phyloP scores from a whole-genome alignment of 306 rosid species.

The Pyrus betulifolia region DNA sequence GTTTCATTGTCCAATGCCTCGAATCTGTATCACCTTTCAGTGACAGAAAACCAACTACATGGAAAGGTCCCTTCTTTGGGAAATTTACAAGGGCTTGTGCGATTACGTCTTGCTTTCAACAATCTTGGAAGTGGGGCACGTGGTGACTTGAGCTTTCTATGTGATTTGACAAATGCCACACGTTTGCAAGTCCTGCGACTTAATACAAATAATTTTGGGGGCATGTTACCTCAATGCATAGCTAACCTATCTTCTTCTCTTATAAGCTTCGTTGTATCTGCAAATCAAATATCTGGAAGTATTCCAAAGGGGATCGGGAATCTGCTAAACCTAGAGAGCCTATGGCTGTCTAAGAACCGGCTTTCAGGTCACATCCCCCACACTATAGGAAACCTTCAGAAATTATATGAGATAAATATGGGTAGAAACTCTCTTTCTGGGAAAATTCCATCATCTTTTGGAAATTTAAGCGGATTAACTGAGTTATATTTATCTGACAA shows the following conservation, averaged over 20 bases:
- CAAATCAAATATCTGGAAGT: neutral
- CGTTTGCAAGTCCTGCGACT: neutral
- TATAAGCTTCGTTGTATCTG: accelerated
- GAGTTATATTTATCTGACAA: neutral
- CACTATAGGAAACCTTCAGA: neutral
- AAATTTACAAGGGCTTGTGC: neutral
- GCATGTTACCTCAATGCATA: neutral
- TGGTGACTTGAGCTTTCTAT: neutral
- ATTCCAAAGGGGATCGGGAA: neutral
- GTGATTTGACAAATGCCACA: neutral
- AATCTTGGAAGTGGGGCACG: neutral
- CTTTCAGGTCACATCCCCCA: neutral
- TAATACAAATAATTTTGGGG: neutral
- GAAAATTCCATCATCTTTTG: neutral
- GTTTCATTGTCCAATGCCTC: neutral
- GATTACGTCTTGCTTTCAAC: neutral
- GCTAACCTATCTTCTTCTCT: neutral
- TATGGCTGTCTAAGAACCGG: accelerated
- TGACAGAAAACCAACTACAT: neutral
- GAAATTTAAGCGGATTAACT: neutral
- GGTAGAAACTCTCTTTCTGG: neutral
- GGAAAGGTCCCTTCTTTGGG: neutral
- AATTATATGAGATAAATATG: neutral
- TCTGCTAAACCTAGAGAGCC: neutral
- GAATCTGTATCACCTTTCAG: neutral